These are phyloP conservation scores for Dipsacomyces acuminosporus DNA, from an alignment of 371 early-diverging fungal species.

Conservation along the genomic window DNA sequence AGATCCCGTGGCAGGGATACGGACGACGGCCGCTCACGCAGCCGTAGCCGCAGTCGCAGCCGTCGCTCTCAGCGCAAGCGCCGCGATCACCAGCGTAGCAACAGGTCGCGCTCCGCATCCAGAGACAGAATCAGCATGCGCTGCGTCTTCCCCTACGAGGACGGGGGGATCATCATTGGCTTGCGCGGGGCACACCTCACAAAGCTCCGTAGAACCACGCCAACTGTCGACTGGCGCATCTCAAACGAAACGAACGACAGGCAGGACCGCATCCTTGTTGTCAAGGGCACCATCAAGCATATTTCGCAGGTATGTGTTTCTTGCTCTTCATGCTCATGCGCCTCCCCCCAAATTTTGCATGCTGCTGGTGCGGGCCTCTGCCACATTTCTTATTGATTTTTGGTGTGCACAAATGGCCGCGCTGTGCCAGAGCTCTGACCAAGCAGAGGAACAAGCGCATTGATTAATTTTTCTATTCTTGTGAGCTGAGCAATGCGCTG, in stretches of 20 bases:
- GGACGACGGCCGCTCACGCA: slow-evolving; percentile 12
- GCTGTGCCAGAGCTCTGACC: no score
- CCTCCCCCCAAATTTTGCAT: no score
- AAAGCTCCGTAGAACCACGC: slow-evolving; percentile 42
- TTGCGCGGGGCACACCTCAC: slow-evolving; percentile 44
- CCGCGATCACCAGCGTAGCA: slow-evolving; percentile 6
- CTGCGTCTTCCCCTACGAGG: slow-evolving; percentile 47
- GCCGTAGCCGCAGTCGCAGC: slow-evolving; percentile 16
- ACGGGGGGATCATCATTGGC: slow-evolving; percentile 49
- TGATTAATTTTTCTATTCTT: no score
- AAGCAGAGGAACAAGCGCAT: no score
- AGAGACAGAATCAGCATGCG: slow-evolving; percentile 41
- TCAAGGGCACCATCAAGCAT: slow-evolving; percentile 31
- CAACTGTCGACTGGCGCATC: slow-evolving; percentile 46
- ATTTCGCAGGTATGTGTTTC: slow-evolving; percentile 35
- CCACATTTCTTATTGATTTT: neutral
- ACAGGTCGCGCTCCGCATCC: slow-evolving; percentile 18
- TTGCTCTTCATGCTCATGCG: slow-evolving; percentile 5
- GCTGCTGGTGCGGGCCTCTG: no score
- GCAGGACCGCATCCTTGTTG: slow-evolving; percentile 45
- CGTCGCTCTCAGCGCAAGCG: slow-evolving; percentile 8
- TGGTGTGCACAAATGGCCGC: neutral
- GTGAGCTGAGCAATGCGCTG: no score
- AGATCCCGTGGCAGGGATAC: slow-evolving; percentile 15
- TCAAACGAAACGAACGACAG: slow-evolving; percentile 46